phyloP scores from a whole-genome alignment of 2,329 filamentous ascomycete species.

The Phialocephala subalpina region DNA sequence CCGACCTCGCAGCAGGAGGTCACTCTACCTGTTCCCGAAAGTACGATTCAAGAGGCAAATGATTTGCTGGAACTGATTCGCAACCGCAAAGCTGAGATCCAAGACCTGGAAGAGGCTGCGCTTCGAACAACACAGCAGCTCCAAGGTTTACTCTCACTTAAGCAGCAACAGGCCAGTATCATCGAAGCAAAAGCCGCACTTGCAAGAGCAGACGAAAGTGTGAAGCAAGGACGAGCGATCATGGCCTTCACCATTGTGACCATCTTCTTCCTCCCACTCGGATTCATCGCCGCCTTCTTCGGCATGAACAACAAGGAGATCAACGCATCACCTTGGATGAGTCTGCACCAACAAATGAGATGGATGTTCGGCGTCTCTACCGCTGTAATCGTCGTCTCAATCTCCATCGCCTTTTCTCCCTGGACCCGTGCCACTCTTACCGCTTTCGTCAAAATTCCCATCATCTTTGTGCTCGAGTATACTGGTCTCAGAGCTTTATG shows the following conservation, averaged over 20 bases:
- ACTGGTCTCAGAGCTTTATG: constrained; percentile 15
- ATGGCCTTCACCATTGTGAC: constrained; percentile 57
- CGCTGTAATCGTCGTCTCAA: constrained; percentile 18
- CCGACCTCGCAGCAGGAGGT: not conserved
- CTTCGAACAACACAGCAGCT: constrained; percentile 25
- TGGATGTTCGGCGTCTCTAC: constrained; percentile 15
- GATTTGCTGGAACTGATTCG: constrained; percentile 35
- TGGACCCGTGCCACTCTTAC: constrained; percentile 25
- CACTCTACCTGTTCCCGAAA: constrained; percentile 17
- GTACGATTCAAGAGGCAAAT: constrained; percentile 26
- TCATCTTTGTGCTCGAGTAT: constrained; percentile 18
- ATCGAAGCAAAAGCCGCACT: constrained; percentile 53
- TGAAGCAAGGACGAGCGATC: constrained; percentile 52
- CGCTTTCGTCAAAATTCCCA: constrained; percentile 19
- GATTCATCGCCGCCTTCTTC: constrained; percentile 49
- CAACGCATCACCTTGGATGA: constrained; percentile 17
- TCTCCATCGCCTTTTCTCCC: constrained; percentile 23
- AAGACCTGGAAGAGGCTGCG: constrained; percentile 28
- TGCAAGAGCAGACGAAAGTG: constrained; percentile 49
- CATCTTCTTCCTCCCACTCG: constrained; percentile 53
- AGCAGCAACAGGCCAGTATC: constrained; percentile 55
- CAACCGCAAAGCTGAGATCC: constrained; percentile 35
- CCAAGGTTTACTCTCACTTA: constrained; percentile 49
- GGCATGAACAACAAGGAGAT: constrained; percentile 47
- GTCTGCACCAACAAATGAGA: not conserved